Conservation (phyloP, 129 eudicot genomes). For the Chrysanthemum seticuspe region DNA sequence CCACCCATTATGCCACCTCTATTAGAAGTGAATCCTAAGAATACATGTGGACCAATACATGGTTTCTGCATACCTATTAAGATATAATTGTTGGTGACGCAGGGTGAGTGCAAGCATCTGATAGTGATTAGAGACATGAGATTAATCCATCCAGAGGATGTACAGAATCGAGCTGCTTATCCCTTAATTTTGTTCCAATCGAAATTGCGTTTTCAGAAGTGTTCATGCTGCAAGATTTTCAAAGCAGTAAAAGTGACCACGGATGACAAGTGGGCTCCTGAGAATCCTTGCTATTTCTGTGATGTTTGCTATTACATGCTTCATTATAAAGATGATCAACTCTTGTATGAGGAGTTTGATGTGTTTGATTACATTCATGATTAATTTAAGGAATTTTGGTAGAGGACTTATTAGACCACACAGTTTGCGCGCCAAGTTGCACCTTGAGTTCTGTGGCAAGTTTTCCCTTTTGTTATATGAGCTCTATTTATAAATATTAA, state of each 20-base stretch:
- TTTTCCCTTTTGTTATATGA: conserved; percentile 14
- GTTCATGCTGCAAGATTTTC: conserved; percentile 70
- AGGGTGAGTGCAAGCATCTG: conserved; percentile 83
- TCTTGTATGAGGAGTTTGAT: conserved; percentile 56
- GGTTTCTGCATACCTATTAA: background rate
- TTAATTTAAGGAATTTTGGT: conserved; percentile 2
- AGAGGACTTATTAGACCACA: background rate
- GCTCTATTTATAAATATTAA: background rate
- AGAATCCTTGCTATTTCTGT: conserved; percentile 87
- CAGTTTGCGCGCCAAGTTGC: background rate
- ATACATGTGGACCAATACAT: background rate
- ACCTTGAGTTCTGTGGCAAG: conserved; percentile 7
- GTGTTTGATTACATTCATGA: conserved; percentile 72
- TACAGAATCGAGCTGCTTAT: conserved; percentile 70
- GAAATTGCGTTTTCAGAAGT: conserved; percentile 53
- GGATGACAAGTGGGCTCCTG: conserved; percentile 82
- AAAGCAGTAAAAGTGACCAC: conserved; percentile 71
- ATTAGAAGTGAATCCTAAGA: background rate
- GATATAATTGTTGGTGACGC: conserved; percentile 17
- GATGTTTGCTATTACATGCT: conserved; percentile 82
- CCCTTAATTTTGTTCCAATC: conserved; percentile 54
- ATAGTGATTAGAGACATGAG: conserved; percentile 89
- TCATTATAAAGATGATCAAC: conserved; percentile 61
- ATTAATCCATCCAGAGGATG: conserved; percentile 70
- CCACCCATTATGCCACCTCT: background rate